These are phyloP conservation scores for Pseudozyma hubeiensis DNA, from an alignment of 1,284 basidiomycete species.

Conservation along the genomic window DNA sequence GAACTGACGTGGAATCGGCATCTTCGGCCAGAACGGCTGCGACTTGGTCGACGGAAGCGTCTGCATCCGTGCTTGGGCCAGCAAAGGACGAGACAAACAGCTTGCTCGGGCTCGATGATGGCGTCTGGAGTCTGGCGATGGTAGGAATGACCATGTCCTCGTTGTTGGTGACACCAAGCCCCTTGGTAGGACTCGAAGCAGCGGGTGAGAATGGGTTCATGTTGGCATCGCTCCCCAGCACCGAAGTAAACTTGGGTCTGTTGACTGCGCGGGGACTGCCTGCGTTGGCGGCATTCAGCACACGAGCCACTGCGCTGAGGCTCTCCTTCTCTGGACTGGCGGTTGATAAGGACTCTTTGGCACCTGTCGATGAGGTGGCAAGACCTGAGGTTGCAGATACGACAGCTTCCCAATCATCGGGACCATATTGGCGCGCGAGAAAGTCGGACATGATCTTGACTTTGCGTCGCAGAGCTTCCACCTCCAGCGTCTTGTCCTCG, in stretches of 20 bases:
- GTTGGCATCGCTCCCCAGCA: slow-evolving; percentile 19
- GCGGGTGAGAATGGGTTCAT: slow-evolving; percentile 29
- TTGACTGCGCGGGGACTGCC: slow-evolving; percentile 31
- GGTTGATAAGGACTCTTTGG: slow-evolving; percentile 5
- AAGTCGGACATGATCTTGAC: slow-evolving; percentile 56
- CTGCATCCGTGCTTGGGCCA: background rate
- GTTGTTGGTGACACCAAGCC: slow-evolving; percentile 30
- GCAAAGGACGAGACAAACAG: slow-evolving; percentile 19
- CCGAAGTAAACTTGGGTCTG: slow-evolving; percentile 19
- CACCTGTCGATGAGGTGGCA: background rate
- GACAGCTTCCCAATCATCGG: slow-evolving; percentile 54
- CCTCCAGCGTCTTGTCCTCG: slow-evolving; percentile 60
- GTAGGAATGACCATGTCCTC: slow-evolving; percentile 49
- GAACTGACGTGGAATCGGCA: background rate
- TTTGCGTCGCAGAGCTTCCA: slow-evolving; percentile 50
- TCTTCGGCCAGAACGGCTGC: background rate
- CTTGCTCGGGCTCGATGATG: slow-evolving; percentile 34
- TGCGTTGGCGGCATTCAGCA: slow-evolving; percentile 19
- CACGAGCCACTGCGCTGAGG: slow-evolving; percentile 36
- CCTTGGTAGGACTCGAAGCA: slow-evolving; percentile 31
- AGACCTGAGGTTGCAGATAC: slow-evolving; percentile 32
- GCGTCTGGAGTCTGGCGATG: slow-evolving; percentile 38
- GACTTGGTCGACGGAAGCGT: background rate
- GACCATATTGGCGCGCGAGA: slow-evolving; percentile 47
- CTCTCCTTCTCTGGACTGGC: slow-evolving; percentile 39